Conservation (phyloP, 2,329 filamentous ascomycete species). For the Trichoderma brevicompactum region DNA sequence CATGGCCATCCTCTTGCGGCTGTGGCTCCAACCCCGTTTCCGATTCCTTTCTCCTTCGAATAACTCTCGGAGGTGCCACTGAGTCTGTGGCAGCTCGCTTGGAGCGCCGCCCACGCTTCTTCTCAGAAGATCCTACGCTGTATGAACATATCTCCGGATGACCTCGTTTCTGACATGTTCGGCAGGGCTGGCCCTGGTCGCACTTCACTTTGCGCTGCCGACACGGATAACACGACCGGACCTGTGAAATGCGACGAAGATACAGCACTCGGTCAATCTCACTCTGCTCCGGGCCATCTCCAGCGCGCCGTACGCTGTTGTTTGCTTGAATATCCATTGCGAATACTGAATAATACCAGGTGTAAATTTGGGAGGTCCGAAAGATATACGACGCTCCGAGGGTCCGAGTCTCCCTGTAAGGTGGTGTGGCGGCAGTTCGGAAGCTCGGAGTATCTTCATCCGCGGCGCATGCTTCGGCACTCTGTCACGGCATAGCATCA, state of each 20-base stretch:
- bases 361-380: neutral
- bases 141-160: conserved; percentile 27
- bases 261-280: conserved; percentile 23
- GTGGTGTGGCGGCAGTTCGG: neutral
- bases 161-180: conserved; percentile 24
- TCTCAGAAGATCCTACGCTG: conserved; percentile 7
- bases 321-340: neutral
- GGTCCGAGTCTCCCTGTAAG: neutral
- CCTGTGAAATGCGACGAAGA: conserved; percentile 17
- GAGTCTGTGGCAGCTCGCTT: too few relatives aligned
- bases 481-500: neutral
- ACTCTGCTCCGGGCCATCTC: neutral
- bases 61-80: too few relatives aligned
- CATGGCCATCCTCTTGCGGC: neutral
- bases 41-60: neutral
- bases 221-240: conserved; percentile 24
- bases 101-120: conserved; percentile 9
- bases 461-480: neutral
- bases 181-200: conserved; percentile 23
- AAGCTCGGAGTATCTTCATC: neutral
- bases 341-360: neutral
- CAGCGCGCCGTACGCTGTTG: too few relatives aligned
- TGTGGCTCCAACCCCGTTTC: neutral
- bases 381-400: neutral
- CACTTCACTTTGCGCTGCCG: conserved; percentile 28